Evolutionary conservation across 768 basidiomycete genomes (phyloP).

Genomic region (Pleurotus salmoneostramineus): DNA sequence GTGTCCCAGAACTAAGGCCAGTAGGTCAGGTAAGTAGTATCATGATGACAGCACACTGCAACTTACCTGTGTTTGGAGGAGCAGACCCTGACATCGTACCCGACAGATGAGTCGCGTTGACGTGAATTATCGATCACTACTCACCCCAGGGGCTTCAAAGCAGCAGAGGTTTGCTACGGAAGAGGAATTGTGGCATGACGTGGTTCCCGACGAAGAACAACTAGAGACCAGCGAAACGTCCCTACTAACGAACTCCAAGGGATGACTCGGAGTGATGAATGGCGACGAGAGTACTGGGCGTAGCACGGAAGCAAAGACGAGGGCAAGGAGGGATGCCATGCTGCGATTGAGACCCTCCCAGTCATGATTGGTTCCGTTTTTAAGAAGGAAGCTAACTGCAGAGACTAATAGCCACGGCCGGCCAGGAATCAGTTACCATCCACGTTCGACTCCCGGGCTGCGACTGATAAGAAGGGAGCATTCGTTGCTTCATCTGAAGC

Average conservation of each 20-base stretch:
- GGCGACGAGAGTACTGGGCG: slow-evolving; percentile 1
- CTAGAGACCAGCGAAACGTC: slow-evolving; percentile 34
- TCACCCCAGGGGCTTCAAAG: slow-evolving; percentile 61
- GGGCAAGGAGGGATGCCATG: background rate
- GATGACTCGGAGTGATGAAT: background rate
- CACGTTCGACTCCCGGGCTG: background rate
- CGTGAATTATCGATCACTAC: slow-evolving; percentile 13
- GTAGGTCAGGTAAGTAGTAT: background rate
- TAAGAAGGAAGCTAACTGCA: no score
- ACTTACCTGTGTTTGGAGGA: slow-evolving; percentile 18
- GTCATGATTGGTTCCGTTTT: no score
- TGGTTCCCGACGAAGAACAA: slow-evolving; percentile 45
- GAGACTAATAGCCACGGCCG: background rate
- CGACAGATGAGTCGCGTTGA: background rate
- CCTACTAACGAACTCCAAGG: slow-evolving; percentile 24
- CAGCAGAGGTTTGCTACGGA: slow-evolving; percentile 51
- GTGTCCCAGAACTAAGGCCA: slow-evolving; percentile 54
- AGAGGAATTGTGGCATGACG: slow-evolving; percentile 54
- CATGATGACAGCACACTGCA: background rate
- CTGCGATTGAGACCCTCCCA: background rate
- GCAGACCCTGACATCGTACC: slow-evolving; percentile 13
- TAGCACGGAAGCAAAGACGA: background rate
- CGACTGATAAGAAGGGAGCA: background rate
- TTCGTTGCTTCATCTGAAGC: background rate
- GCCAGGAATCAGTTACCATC: background rate